phyloP scores from a whole-genome alignment of 1,139 yeast species.

The Hansenula lynferdii region DNA sequence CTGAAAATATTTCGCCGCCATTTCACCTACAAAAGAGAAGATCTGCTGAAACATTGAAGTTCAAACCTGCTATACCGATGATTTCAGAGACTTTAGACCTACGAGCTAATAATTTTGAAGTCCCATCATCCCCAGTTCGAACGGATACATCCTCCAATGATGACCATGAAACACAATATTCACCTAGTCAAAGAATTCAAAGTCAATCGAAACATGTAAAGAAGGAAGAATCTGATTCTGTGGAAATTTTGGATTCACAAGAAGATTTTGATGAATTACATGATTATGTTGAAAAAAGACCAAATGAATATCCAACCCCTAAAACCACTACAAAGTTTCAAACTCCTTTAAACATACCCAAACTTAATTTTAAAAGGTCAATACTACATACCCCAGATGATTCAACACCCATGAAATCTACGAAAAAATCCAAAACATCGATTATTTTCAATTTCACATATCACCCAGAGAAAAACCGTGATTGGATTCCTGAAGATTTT shows the following conservation, averaged over 20 bases:
- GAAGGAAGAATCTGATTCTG: slow-evolving; percentile 5
- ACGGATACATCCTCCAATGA: neutral
- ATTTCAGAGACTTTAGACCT: slow-evolving; percentile 8
- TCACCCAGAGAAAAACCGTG: slow-evolving; percentile 14
- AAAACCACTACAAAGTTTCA: slow-evolving; percentile 9
- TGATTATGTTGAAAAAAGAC: too few relatives aligned
- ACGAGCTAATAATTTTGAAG: slow-evolving; percentile 5
- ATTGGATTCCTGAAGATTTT: slow-evolving; percentile 46
- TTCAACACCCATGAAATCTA: slow-evolving; percentile 13
- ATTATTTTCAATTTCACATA: slow-evolving; percentile 14
- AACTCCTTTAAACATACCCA: neutral
- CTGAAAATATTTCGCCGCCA: too few relatives aligned
- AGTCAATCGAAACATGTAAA: neutral
- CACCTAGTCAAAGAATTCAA: too few relatives aligned
- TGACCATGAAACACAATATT: neutral
- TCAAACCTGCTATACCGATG: slow-evolving; percentile 1
- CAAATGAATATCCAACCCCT: slow-evolving; percentile 15
- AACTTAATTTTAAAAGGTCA: neutral
- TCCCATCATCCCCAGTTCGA: slow-evolving; percentile 9
- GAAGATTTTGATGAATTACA: neutral
- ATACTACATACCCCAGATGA: slow-evolving; percentile 15
- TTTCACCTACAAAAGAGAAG: too few relatives aligned
- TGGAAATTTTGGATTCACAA: slow-evolving; percentile 5
- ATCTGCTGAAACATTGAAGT: slow-evolving; percentile 2
- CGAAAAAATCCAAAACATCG: slow-evolving; percentile 1